Base-by-base conservation (phyloP, 495 filamentous ascomycete species). In the Hypoxylon cercidicola region DNA sequence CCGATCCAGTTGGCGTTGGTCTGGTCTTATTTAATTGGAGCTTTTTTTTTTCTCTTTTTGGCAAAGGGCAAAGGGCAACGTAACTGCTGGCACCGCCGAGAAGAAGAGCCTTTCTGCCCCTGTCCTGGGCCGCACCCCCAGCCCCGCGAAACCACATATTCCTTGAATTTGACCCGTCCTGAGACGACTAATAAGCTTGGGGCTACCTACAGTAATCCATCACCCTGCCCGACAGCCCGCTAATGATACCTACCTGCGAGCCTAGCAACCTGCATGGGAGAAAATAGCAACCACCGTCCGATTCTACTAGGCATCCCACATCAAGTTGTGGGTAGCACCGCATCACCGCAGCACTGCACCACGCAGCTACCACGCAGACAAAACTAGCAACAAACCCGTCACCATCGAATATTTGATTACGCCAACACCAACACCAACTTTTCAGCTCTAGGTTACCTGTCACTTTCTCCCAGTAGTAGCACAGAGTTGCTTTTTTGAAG, bases 251-350 rank as follows among this genome's bases (percentile, higher is more conserved):
- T 59, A 25, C 23, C 23, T 43, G 20, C 52, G 5, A 45, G 30
- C 39, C 13, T 20, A 44, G 54, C 55, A 69, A 69, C 60, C 55
- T 32, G 30, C 30, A 32, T 8, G 70, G 74, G 66, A 74, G 72
- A 74, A 78, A 63, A 60, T 64, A 73, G 71, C 78, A 79, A 73
- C 73, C 69, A 63, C 35, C 39, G 18, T 30, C 55, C 40, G 56
- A 59, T 55, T 48, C 18, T 62, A 50, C 72, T 72, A 77, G 19
- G 63, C 54, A 21, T 67, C 8, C 40, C 25, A 44, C 16, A 16
- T 43, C 55, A 21, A 56, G 45, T 53, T 37, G 18, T 16, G 44
- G 21, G 55, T 55, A 23, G 39, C 32, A 60, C 65, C 47, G 28
- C 60, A 52, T 49, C 39, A 60, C 58, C n/a, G n/a, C n/a, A n/a